Conservation (phyloP, 2,329 filamentous ascomycete genomes). For the Penicillium sp. region DNA sequence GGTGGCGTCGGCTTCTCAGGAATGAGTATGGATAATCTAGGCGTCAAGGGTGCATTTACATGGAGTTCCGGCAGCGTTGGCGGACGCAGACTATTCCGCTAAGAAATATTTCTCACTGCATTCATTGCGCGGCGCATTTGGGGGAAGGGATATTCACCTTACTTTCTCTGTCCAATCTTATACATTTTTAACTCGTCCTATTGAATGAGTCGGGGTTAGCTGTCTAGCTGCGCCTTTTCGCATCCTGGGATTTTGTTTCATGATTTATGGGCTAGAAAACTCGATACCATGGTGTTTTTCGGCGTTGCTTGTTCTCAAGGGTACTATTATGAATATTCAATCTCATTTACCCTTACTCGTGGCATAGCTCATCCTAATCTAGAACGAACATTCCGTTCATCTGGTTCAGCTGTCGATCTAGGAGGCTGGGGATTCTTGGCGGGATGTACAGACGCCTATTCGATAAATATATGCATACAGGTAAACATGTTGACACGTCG, state of each 20-base stretch:
- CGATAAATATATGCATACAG: neutral
- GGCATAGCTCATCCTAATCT: neutral
- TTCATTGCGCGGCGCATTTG: slow-evolving; percentile 7
- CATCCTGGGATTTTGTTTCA: neutral
- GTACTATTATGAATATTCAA: neutral
- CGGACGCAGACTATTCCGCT: slow-evolving; percentile 48
- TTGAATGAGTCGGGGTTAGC: neutral
- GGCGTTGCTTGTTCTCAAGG: neutral
- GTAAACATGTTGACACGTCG: neutral
- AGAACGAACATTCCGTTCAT: slow-evolving; percentile 8
- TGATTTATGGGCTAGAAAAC: neutral
- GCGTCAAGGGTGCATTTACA: slow-evolving; percentile 44
- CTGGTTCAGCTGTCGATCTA: slow-evolving; percentile 5
- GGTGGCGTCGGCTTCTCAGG: slow-evolving; percentile 50
- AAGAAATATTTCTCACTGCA: slow-evolving; percentile 1
- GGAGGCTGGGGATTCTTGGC: slow-evolving; percentile 1
- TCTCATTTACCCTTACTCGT: neutral
- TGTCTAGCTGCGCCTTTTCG: neutral
- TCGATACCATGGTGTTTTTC: slow-evolving; percentile 3
- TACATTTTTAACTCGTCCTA: neutral
- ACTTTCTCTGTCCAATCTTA: neutral
- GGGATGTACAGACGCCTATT: neutral
- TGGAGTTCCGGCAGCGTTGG: slow-evolving; percentile 44
- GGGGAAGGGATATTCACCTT: neutral
- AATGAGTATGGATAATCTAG: slow-evolving; percentile 47